Conservation (phyloP, 2,329 filamentous ascomycete genomes). For the Lachnellula suecica region DNA sequence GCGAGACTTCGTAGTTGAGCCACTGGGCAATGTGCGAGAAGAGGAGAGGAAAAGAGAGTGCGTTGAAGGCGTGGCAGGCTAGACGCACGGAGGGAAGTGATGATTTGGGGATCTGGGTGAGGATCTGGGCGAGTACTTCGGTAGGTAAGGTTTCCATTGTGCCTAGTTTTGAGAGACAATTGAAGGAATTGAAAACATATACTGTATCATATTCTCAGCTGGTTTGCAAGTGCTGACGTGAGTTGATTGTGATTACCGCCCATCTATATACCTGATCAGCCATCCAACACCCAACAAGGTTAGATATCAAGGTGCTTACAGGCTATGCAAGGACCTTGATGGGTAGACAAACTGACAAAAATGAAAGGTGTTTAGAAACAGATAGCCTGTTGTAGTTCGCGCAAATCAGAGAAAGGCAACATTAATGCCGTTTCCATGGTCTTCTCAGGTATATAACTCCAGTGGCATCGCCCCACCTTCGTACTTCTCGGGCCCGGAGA, state of each 20-base stretch:
- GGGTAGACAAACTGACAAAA: not conserved
- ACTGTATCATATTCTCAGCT: no score
- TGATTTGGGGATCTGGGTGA: conserved; percentile 13
- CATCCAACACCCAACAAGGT: no score
- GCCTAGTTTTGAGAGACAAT: not conserved
- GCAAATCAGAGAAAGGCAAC: no score
- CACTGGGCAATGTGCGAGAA: conserved; percentile 20
- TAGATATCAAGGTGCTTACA: not conserved
- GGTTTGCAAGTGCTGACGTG: not conserved
- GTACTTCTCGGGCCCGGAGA: no score
- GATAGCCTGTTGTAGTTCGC: no score
- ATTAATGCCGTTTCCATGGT: no score
- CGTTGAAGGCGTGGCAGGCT: conserved; percentile 16
- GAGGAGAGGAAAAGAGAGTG: conserved; percentile 17
- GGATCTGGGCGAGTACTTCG: conserved; percentile 19
- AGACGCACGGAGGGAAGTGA: conserved; percentile 17
- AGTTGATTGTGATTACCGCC: no score
- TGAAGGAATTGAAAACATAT: not conserved
- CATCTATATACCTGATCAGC: not conserved
- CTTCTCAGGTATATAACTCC: no score
- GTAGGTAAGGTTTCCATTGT: conserved; percentile 17
- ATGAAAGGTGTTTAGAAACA: no score
- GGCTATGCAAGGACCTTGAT: conserved; percentile 7
- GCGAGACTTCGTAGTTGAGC: conserved; percentile 12
- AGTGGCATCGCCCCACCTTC: no score